These are phyloP conservation scores for Sclerotinia nivalis DNA, from an alignment of 2,329 filamentous ascomycete species.

Conservation along the genomic window DNA sequence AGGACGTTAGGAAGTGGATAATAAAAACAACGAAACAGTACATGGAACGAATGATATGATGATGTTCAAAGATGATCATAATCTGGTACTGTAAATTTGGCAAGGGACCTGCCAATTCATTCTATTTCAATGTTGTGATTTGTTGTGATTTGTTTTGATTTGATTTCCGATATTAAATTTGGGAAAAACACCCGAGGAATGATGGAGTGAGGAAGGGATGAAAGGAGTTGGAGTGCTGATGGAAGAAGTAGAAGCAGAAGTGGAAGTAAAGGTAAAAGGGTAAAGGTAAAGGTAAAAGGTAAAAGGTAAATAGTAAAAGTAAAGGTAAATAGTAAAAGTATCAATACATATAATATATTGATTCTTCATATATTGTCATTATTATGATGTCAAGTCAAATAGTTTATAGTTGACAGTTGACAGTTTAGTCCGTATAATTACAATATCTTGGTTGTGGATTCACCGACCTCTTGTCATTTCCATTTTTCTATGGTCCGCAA, in stretches of 20 bases:
- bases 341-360: constrained; percentile 1
- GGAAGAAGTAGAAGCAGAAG: neutral
- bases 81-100: neutral
- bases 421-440: too few species aligned
- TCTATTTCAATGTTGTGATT: too few species aligned
- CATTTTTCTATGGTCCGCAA: constrained; percentile 13
- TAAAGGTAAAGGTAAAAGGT: too few species aligned
- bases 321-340: neutral
- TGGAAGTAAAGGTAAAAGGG: neutral
- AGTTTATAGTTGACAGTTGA: too few species aligned
- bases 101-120: neutral
- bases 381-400: too few species aligned
- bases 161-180: neutral
- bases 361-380: neutral
- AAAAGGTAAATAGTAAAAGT: too few species aligned
- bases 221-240: neutral
- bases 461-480: constrained; percentile 1
- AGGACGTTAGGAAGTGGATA: neutral
- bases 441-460: neutral
- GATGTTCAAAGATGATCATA: neutral
- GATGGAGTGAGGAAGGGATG: neutral
- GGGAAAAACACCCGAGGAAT: neutral
- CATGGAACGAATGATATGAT: neutral
- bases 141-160: too few species aligned
- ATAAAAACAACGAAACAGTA: neutral